These are phyloP conservation scores for Artemisia annua DNA, from an alignment of 129 eudicot genomes.

Conservation along the genomic window DNA sequence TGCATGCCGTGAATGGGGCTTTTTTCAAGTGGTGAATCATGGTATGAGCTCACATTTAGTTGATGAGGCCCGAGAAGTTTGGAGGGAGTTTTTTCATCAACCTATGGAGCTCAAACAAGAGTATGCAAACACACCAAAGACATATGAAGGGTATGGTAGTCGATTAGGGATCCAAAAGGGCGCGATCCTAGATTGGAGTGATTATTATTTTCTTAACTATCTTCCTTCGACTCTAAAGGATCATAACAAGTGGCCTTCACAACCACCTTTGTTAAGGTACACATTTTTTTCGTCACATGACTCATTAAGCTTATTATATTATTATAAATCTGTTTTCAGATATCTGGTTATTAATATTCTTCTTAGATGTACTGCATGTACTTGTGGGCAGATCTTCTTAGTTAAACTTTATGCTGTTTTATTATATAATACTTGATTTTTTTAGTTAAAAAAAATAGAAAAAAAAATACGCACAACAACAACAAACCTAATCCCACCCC, in stretches of 20 bases:
- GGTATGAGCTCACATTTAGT: slow-evolving; percentile 58
- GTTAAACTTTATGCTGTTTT: too few relatives aligned
- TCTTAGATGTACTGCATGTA: background rate
- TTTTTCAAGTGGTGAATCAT: slow-evolving; percentile 77
- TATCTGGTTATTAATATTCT: background rate
- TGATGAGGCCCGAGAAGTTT: slow-evolving; percentile 60
- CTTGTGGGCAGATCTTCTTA: background rate
- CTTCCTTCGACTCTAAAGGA: slow-evolving; percentile 64
- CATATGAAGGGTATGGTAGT: slow-evolving; percentile 92
- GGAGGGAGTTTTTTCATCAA: slow-evolving; percentile 74
- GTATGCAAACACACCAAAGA: slow-evolving; percentile 63
- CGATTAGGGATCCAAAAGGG: slow-evolving; percentile 75
- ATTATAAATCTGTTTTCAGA: background rate
- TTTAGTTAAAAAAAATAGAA: too few relatives aligned
- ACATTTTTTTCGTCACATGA: slow-evolving; percentile 6
- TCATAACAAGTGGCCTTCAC: slow-evolving; percentile 82
- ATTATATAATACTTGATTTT: too few relatives aligned
- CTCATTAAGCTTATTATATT: background rate
- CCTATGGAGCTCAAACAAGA: slow-evolving; percentile 75
- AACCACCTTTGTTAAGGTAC: slow-evolving; percentile 58
- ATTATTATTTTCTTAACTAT: slow-evolving; percentile 73
- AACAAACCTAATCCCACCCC: too few relatives aligned
- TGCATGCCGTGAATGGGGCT: slow-evolving; percentile 80
- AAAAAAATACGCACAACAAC: too few relatives aligned
- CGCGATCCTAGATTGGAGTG: slow-evolving; percentile 90